Percentiles rank a stretch among this genome's conserved stretches.
These are phyloP conservation scores for Yarrowia porcina DNA, from an alignment of 805 yeast genomes.

Conservation along the genomic window DNA sequence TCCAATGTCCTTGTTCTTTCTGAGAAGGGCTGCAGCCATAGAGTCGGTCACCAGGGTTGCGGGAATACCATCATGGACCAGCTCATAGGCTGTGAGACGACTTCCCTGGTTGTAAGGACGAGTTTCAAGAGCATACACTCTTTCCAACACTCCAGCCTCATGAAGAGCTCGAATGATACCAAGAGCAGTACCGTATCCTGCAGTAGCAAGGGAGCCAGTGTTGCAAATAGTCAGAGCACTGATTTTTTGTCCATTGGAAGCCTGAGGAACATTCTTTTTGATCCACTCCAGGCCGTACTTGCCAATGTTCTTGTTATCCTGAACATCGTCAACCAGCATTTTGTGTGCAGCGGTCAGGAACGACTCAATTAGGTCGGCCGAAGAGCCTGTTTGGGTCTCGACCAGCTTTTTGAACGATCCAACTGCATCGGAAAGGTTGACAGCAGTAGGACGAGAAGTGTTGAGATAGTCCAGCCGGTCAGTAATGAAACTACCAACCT, in stretches of 20 bases:
- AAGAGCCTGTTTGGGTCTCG: not conserved
- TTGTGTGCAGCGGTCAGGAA: slow-evolving; percentile 41
- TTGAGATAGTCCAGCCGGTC: slow-evolving; percentile 61
- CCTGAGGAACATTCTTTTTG: slow-evolving; percentile 41
- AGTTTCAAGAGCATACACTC: slow-evolving; percentile 86
- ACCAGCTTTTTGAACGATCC: slow-evolving; percentile 46
- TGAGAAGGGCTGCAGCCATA: slow-evolving; percentile 78
- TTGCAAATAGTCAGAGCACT: slow-evolving; percentile 90
- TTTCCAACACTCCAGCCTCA: slow-evolving; percentile 51
- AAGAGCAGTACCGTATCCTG: slow-evolving; percentile 96
- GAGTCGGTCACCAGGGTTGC: slow-evolving; percentile 86
- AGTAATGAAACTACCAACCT: slow-evolving; percentile 38
- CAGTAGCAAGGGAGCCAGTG: slow-evolving; percentile 94
- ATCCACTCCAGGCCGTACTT: slow-evolving; percentile 75
- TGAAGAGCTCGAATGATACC: slow-evolving; percentile 81
- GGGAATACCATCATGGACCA: slow-evolving; percentile 81
- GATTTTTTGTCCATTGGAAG: slow-evolving; percentile 52
- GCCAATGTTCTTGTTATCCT: slow-evolving; percentile 77
- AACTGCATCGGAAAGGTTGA: slow-evolving; percentile 77
- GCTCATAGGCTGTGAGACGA: slow-evolving; percentile 84
- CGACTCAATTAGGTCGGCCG: slow-evolving; percentile 25
- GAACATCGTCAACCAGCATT: slow-evolving; percentile 70
- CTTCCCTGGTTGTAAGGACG: slow-evolving; percentile 98
- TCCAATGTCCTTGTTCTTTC: slow-evolving; percentile 63
- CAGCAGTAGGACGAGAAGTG: slow-evolving; percentile 92